phyloP scores from a whole-genome alignment of 768 basidiomycete species.

The Podaxis sp. region DNA sequence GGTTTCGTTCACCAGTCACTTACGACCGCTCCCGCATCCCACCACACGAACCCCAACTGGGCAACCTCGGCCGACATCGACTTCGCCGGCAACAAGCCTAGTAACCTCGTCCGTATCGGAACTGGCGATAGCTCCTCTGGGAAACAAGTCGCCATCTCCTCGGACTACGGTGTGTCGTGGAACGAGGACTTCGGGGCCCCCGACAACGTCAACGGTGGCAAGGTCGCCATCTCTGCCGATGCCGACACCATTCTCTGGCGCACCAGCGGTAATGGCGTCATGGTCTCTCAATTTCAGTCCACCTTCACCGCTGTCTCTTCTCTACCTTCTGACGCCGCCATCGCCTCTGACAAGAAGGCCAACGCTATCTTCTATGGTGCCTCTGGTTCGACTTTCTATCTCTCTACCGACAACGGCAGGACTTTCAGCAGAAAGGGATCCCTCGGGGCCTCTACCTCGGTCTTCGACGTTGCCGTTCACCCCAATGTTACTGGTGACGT shows the following conservation, averaged over 20 bases:
- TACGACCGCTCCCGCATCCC: slow-evolving; percentile 36
- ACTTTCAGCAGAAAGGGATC: slow-evolving; percentile 45
- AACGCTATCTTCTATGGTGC: slow-evolving; percentile 62
- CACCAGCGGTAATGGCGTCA: slow-evolving; percentile 45
- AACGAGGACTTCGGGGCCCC: slow-evolving; percentile 56
- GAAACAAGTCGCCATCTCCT: slow-evolving; percentile 59
- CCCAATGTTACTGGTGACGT: slow-evolving; percentile 56
- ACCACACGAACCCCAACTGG: slow-evolving; percentile 48
- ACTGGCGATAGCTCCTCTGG: slow-evolving; percentile 45
- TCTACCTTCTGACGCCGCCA: slow-evolving; percentile 52
- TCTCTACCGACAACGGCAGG: slow-evolving; percentile 57
- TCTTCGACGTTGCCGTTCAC: slow-evolving; percentile 55
- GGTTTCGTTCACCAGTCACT: slow-evolving; percentile 51
- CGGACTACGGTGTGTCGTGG: slow-evolving; percentile 55
- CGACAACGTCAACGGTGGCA: slow-evolving; percentile 43
- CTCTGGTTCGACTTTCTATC: slow-evolving; percentile 52
- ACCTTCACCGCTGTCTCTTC: slow-evolving; percentile 49
- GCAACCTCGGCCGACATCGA: slow-evolving; percentile 48
- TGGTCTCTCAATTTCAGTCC: slow-evolving; percentile 50
- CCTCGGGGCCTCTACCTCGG: slow-evolving; percentile 48
- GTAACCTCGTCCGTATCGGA: slow-evolving; percentile 53
- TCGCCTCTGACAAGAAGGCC: slow-evolving; percentile 64
- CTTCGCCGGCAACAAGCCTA: slow-evolving; percentile 52
- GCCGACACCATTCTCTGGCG: slow-evolving; percentile 61
- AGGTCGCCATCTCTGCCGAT: slow-evolving; percentile 50